Conservation (phyloP, 148 eudicot species). For the Rhododendron ovatum region DNA sequence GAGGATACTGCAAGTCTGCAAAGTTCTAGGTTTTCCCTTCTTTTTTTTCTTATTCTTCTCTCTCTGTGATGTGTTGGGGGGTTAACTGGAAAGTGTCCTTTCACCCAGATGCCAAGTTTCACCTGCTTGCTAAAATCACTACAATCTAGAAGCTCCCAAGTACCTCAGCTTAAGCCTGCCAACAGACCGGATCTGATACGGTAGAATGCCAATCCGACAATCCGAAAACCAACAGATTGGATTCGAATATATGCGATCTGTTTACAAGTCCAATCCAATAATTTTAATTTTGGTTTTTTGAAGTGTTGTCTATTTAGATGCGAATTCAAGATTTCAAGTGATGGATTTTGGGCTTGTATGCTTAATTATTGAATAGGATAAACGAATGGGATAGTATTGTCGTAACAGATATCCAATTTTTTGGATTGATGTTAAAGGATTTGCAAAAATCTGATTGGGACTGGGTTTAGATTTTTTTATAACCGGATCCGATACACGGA, state of each 20-base stretch:
- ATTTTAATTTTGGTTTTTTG: not conserved
- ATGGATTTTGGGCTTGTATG: not conserved
- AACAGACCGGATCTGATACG: no score
- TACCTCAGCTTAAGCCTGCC: not conserved
- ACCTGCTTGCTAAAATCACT: not conserved
- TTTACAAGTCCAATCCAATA: not conserved
- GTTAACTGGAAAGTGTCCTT: not conserved
- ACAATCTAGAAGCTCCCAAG: not conserved
- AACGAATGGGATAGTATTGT: no score
- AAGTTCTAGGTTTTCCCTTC: no score
- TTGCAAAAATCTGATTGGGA: not conserved
- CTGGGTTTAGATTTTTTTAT: not conserved
- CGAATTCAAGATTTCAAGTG: not conserved
- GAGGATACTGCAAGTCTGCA: not conserved
- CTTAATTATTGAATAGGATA: not conserved
- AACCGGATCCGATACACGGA: no score
- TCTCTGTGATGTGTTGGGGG: no score
- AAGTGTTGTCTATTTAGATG: not conserved
- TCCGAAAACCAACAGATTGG: not conserved
- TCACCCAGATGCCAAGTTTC: not conserved
- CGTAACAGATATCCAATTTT: not conserved
- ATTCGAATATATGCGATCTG: not conserved
- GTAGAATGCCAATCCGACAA: not conserved
- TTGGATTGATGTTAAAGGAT: not conserved
- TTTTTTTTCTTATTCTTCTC: no score